phyloP scores from a whole-genome alignment of 2,329 filamentous ascomycete genomes.

The Fusarium proliferatum region DNA sequence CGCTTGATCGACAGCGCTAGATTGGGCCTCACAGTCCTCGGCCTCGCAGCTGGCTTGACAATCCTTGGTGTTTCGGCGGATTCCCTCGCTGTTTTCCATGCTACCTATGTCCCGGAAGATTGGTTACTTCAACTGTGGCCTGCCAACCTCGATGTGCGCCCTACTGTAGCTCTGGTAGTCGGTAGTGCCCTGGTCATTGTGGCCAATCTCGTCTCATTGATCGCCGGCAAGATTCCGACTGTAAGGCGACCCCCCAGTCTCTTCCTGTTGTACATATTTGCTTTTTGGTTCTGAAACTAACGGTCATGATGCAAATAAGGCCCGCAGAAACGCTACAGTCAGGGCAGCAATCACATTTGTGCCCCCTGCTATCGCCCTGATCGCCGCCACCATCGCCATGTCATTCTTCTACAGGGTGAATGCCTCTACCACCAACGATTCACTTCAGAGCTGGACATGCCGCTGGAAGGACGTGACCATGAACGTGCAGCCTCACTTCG shows the following conservation, averaged over 20 bases:
- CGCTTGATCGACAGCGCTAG: slow-evolving; percentile 57
- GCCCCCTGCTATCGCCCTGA: slow-evolving; percentile 47
- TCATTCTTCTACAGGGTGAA: slow-evolving; percentile 69
- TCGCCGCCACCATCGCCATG: slow-evolving; percentile 62
- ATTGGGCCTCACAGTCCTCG: slow-evolving; percentile 60
- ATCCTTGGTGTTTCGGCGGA: slow-evolving; percentile 66
- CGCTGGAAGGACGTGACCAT: slow-evolving; percentile 68
- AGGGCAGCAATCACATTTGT: slow-evolving; percentile 41
- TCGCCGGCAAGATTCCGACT: slow-evolving; percentile 59
- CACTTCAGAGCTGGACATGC: slow-evolving; percentile 71
- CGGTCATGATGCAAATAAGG: slow-evolving; percentile 27
- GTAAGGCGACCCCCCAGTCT: slow-evolving; percentile 55
- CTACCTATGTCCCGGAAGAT: slow-evolving; percentile 60
- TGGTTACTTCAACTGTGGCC: slow-evolving; percentile 69
- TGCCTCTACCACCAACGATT: slow-evolving; percentile 62
- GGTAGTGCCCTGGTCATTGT: slow-evolving; percentile 63
- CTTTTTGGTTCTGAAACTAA: slow-evolving; percentile 29
- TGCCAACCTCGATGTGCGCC: slow-evolving; percentile 64
- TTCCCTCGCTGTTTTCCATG: slow-evolving; percentile 65
- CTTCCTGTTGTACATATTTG: background rate
- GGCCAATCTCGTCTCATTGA: slow-evolving; percentile 60
- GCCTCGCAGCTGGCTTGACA: slow-evolving; percentile 62
- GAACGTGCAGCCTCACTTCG: slow-evolving; percentile 64
- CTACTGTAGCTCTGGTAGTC: slow-evolving; percentile 65
- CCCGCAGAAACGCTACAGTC: slow-evolving; percentile 30